Evolutionary conservation across 768 basidiomycete species (phyloP), one percentile per base, ranked within the genome.

Genomic region (Mycena alexandri): DNA sequence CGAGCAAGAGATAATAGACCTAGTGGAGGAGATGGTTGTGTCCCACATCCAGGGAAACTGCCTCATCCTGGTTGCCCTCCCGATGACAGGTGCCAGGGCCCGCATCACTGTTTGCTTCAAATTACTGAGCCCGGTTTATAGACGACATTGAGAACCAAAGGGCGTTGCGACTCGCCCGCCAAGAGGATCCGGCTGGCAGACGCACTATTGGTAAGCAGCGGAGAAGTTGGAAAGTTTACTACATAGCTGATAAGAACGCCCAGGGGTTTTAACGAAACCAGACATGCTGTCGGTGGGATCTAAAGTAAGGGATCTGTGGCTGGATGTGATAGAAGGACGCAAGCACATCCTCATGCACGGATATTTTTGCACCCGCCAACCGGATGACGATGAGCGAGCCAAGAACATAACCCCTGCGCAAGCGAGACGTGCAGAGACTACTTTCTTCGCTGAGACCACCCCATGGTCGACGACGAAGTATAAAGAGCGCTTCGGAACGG

Each of bases 111-210:
- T 58, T 41, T 21, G 29, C 33, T 9, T 48, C n/a, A 2, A n/a
- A n/a, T n/a, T 14, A 34, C 29, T 42, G 36, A 61, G 36, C 16
- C 13, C 12, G 61, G n/a, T n/a, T n/a, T 42, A 12, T 54, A 89
- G 88, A 87, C 56, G 89, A 90, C 63, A 84, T 87, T 55, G 84
- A 89, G 69, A 89, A 88, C 69, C 87, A 88, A 71, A 84, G 83
- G 59, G 88, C 89, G 0, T 78, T 83, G 13, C 76, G 78, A 1
- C 79, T 89, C 3, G 88, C 87, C 2, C 75, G 75, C 2, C 73
- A 82, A 36, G 82, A 73, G 42, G 88, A 89, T 71, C 81, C 82
- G 0, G 68, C 78, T 0, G 87, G 88, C 3, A 67, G 71, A 19
- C 78, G 88, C 10, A 90, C 87, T 0, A 86, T 89, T 54, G 89